A percentile compares a stretch with the other conserved stretches of the same genome.
phyloP scores from a whole-genome alignment of 495 filamentous ascomycete genomes.

The Neurospora cerealis region DNA sequence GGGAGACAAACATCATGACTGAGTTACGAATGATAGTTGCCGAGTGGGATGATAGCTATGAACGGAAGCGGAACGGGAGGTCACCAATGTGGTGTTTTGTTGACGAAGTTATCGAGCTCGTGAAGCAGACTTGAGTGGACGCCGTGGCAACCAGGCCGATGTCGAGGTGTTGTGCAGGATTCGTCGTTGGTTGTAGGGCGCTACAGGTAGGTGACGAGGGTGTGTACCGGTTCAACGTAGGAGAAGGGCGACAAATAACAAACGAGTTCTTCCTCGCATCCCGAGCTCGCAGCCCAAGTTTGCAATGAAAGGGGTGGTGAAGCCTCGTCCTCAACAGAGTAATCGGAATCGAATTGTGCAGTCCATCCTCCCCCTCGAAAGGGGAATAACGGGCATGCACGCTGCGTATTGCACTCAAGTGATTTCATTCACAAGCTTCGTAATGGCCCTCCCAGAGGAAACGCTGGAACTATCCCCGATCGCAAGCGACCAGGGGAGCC shows the following conservation, averaged over 20 bases:
- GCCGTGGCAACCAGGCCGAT: background rate
- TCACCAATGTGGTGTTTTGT: background rate
- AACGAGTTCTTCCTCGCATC: background rate
- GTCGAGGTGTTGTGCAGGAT: background rate
- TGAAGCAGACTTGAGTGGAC: background rate
- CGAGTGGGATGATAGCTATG: background rate
- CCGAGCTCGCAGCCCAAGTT: background rate
- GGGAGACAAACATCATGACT: background rate
- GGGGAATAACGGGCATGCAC: conserved; percentile 39
- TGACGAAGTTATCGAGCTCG: background rate
- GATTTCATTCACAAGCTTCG: conserved; percentile 75
- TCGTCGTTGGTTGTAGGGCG: background rate
- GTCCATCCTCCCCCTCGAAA: conserved; percentile 18
- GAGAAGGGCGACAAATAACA: background rate
- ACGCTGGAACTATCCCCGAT: conserved; percentile 23
- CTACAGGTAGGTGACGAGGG: background rate
- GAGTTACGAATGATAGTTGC: background rate
- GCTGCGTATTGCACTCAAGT: conserved; percentile 99
- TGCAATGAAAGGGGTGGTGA: conserved; percentile 29
- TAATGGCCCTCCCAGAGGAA: conserved; percentile 83
- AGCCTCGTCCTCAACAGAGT: conserved; percentile 80
- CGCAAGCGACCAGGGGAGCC: conserved; percentile 26
- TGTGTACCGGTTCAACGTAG: background rate
- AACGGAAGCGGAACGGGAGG: background rate
- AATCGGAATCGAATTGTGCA: conserved; percentile 99